Evolutionary conservation across 192 early-diverging fungal genomes (phyloP), one percentile per base, ranked within the genome.

Genomic region (Gonapodya sp.): DNA sequence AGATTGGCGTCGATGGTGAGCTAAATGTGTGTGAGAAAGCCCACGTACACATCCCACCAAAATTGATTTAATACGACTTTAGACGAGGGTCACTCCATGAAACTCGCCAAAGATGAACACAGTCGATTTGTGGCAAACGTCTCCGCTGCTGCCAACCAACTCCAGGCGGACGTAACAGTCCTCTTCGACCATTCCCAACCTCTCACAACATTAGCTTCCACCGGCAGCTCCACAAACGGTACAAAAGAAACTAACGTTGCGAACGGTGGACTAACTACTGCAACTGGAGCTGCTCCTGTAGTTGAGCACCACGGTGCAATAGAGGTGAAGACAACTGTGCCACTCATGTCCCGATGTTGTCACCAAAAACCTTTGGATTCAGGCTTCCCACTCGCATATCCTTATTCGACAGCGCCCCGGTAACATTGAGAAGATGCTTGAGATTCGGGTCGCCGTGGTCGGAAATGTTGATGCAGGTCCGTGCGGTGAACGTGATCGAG

Each of bases 401-500:
- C 87, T 97, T 85, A 86, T 96, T 0, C 89, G 96, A 35, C 89
- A 89, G 77, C 83, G 86, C n/a, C 89, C 93, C 1, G 87, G 86
- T 32, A 87, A 90, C n/a, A 89, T 95, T n/a, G 93, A 96, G 82
- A 89, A 94, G 35, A 84, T 97, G 73, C 84, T 93, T 31, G 96
- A 97, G 84, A 86, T 96, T 78, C 90, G 96, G 2, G 91, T 97
- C 14, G 94, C 93, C 18, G 95, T 96, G 34, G 94, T 92, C 34
- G 96, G 96, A 81, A 97, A 97, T 86, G 95, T 97, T 32, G 92
- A 92, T 83, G 92, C 91, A 18, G 84, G 86, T 2, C 35, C 79
- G 16, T 2, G 1, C 18, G 33, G 18, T 78, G 18, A 74, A 78
- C 18, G 18, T 86, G 92, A 93, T 77, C 90, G 92, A 75, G 92